Percentiles rank a stretch among this genome's conserved stretches.
Evolutionary conservation across 176 grass and related monocot species (phyloP).

Genomic region (Areca catechu): DNA sequence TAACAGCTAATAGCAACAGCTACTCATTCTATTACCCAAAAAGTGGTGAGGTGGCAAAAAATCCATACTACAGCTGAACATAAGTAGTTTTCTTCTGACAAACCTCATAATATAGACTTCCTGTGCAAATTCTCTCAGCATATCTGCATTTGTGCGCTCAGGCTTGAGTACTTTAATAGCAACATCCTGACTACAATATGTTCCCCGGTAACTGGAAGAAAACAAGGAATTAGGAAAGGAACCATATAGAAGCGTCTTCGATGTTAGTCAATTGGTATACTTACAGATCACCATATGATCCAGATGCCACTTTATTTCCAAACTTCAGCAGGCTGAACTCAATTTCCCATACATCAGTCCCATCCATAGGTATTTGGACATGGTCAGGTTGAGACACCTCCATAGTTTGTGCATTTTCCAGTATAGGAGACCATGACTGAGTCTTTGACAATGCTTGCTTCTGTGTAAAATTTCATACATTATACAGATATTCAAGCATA

Average conservation of each 20-base stretch:
- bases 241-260: neutral
- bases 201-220: conserved; percentile 61
- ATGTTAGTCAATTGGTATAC: conserved; percentile 23
- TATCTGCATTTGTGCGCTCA: conserved; percentile 61
- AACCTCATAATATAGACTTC: conserved; percentile 95
- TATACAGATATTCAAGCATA: conserved; percentile 4
- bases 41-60: too few relatives aligned
- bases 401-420: conserved; percentile 22
- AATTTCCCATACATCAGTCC: conserved; percentile 84
- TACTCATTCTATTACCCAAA: too few relatives aligned
- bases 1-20: too few relatives aligned
- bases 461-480: conserved; percentile 24
- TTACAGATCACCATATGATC: conserved; percentile 84
- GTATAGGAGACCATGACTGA: conserved; percentile 41
- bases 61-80: neutral
- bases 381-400: conserved; percentile 34
- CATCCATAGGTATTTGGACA: conserved; percentile 58
- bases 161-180: conserved; percentile 90
- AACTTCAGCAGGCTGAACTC: conserved; percentile 68
- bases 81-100: conserved; percentile 15
- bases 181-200: conserved; percentile 85
- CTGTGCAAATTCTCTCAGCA: conserved; percentile 81
- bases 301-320: conserved; percentile 63
- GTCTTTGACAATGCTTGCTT: conserved; percentile 26
- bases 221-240: conserved; percentile 24